These are phyloP conservation scores for Backusella morwellensis DNA, from an alignment of 192 early-diverging fungal species.

Conservation along the genomic window DNA sequence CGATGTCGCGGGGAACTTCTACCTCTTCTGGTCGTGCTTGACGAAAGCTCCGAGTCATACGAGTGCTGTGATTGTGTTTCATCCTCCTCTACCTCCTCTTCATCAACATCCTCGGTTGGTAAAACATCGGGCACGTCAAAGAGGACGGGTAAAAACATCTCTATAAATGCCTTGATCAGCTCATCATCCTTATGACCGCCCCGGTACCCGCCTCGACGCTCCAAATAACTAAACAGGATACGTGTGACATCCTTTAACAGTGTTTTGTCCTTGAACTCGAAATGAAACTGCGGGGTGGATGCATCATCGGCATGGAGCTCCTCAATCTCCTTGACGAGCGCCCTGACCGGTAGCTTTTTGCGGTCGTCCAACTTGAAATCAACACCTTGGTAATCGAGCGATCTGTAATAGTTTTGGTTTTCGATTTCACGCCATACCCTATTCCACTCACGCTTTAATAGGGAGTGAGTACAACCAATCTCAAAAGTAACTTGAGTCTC, in stretches of 20 bases:
- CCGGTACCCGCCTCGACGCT: conserved; percentile 39
- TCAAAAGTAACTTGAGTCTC: neutral
- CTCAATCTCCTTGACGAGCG: conserved; percentile 85
- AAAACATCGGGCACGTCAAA: conserved; percentile 48
- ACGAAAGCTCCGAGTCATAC: conserved; percentile 17
- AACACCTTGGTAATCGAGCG: conserved; percentile 93
- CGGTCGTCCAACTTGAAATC: conserved; percentile 86
- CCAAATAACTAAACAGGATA: conserved; percentile 69
- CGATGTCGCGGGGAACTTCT: conserved; percentile 3
- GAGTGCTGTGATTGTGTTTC: conserved; percentile 18
- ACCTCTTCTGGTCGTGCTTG: neutral
- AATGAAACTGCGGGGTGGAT: conserved; percentile 63
- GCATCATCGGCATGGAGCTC: conserved; percentile 72
- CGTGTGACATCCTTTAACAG: conserved; percentile 77
- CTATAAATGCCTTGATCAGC: conserved; percentile 71
- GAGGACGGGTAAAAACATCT: conserved; percentile 66
- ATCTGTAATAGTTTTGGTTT: conserved; percentile 89
- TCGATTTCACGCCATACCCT: conserved; percentile 97
- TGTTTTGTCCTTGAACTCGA: conserved; percentile 63
- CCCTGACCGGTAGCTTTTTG: conserved; percentile 70
- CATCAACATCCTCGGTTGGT: neutral
- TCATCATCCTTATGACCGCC: conserved; percentile 60
- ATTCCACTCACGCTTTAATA: conserved; percentile 80
- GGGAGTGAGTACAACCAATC: too few species aligned
- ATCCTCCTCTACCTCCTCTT: conserved; percentile 39